Evolutionary conservation across 768 basidiomycete species (phyloP).

Genomic region (Boletus rubropictus): DNA sequence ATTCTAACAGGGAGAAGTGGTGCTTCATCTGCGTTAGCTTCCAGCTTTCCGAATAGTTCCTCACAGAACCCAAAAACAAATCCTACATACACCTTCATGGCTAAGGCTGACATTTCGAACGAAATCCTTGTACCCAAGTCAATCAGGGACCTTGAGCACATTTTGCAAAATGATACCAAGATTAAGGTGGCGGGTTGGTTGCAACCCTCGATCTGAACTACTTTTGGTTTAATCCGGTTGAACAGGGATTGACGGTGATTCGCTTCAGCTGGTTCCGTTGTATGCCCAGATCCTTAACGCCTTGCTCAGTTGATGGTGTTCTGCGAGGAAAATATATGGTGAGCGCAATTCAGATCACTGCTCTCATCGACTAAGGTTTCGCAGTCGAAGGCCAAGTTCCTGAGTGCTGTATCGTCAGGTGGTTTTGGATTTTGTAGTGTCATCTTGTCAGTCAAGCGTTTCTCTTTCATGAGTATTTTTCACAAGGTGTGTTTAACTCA

Average conservation of each 20-base stretch:
- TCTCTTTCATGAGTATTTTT: neutral
- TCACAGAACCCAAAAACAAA: neutral
- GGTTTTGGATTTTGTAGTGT: constrained; percentile 95
- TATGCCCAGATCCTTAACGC: constrained; percentile 6
- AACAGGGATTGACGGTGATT: constrained; percentile 64
- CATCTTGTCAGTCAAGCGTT: constrained; percentile 61
- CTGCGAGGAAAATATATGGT: constrained; percentile 94
- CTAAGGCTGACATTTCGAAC: constrained; percentile 1
- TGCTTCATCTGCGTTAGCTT: too few species aligned
- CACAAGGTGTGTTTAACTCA: neutral
- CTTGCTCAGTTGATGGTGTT: constrained; percentile 75
- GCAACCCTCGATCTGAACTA: neutral
- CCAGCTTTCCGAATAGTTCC: too few species aligned
- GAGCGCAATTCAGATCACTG: constrained; percentile 9
- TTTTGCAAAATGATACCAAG: constrained; percentile 64
- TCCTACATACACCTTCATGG: constrained; percentile 8
- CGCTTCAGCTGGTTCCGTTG: neutral
- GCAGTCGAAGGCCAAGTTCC: constrained; percentile 88
- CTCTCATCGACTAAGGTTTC: constrained; percentile 6
- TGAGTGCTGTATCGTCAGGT: constrained; percentile 69
- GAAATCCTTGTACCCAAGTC: constrained; percentile 42
- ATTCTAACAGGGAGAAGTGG: too few species aligned
- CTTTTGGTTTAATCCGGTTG: neutral
- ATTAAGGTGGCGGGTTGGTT: constrained; percentile 87
- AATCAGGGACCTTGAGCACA: constrained; percentile 48